A percentile compares a stretch with the other conserved stretches of the same genome.
These are phyloP conservation scores for Torulaspora microellipsoides DNA, from an alignment of 805 yeast species.

Conservation along the genomic window DNA sequence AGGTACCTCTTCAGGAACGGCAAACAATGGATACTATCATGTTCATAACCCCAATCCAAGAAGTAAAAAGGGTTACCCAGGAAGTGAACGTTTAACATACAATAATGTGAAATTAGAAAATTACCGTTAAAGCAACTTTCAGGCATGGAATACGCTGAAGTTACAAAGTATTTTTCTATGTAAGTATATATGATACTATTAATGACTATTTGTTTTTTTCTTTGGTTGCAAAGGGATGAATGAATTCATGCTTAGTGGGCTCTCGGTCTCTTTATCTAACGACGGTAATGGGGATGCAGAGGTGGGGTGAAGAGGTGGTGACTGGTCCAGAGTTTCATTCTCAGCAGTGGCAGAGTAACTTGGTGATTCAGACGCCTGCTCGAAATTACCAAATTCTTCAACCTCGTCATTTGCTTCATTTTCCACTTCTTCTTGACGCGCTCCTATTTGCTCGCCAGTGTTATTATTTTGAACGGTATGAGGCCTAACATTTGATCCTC, in stretches of 20 bases:
- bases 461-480: neutral
- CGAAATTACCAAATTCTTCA: slow-evolving; percentile 29
- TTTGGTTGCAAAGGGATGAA: slow-evolving; percentile 30
- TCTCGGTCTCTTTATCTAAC: neutral
- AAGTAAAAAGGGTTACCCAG: slow-evolving; percentile 13
- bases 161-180: too few species aligned
- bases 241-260: slow-evolving; percentile 19
- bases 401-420: slow-evolving; percentile 12
- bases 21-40: neutral
- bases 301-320: too few species aligned
- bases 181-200: neutral
- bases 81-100: slow-evolving; percentile 12
- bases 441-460: neutral
- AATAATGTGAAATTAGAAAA: neutral
- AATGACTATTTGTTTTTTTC: slow-evolving; percentile 12
- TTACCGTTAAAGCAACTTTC: too few species aligned
- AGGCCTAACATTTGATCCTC: too few species aligned
- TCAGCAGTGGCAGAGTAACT: neutral
- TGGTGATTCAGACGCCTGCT: slow-evolving; percentile 4
- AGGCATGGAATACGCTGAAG: too few species aligned
- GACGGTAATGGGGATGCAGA: too few species aligned
- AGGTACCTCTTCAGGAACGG: neutral
- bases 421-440: too few species aligned
- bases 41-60: slow-evolving; percentile 10
- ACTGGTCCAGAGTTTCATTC: neutral